Evolutionary conservation across 805 yeast species (phyloP).

Genomic region (Candida coquimbonensis): DNA sequence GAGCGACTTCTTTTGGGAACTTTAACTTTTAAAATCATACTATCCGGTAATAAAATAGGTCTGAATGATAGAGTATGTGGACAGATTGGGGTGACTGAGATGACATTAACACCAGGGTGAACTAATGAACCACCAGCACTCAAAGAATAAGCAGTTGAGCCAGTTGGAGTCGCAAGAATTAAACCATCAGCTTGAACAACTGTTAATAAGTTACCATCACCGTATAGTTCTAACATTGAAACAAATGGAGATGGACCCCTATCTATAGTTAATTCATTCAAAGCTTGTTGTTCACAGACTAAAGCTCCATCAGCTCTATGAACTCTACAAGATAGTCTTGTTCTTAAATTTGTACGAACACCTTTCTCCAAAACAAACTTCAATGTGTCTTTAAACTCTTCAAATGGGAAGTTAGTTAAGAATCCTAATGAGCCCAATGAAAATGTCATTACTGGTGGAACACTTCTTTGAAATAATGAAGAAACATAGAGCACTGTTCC

Average conservation of each 20-base stretch:
- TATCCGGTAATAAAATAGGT: conserved; percentile 87
- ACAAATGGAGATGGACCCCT: conserved; percentile 93
- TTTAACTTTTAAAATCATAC: conserved; percentile 76
- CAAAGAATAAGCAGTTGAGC: conserved; percentile 91
- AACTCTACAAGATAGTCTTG: conserved; percentile 83
- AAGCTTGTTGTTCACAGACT: conserved; percentile 61
- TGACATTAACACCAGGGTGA: conserved; percentile 90
- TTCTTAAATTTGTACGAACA: conserved; percentile 69
- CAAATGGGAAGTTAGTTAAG: conserved; percentile 78
- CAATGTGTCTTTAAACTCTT: conserved; percentile 56
- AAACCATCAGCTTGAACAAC: conserved; percentile 93
- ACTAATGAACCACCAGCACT: conserved; percentile 95
- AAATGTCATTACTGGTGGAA: conserved; percentile 89
- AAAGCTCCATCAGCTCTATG: conserved; percentile 33
- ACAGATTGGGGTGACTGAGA: conserved; percentile 90
- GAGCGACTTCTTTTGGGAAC: conserved; percentile 79
- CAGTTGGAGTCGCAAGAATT: conserved; percentile 91
- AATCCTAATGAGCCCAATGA: conserved; percentile 91
- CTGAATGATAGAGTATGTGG: conserved; percentile 93
- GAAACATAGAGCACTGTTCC: conserved; percentile 92
- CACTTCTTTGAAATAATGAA: conserved; percentile 72
- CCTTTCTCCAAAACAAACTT: conserved; percentile 58
- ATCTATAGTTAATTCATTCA: conserved; percentile 86
- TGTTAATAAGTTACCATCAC: conserved; percentile 78
- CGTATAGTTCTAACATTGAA: conserved; percentile 82